phyloP scores from a whole-genome alignment of 1,284 basidiomycete species.

The Melanopsichium pennsylvanicum region DNA sequence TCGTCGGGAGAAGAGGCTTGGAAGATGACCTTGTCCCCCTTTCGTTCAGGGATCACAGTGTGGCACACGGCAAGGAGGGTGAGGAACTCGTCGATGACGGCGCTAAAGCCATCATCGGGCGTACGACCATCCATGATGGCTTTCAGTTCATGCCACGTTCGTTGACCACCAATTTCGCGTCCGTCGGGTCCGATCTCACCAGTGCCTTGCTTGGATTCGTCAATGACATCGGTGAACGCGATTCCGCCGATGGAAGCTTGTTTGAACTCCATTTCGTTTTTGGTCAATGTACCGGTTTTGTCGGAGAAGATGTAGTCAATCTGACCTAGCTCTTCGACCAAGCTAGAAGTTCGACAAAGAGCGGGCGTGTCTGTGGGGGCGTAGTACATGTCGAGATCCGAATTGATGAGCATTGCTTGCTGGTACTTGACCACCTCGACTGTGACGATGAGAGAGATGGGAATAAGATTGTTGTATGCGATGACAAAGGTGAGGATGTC shows the following conservation, averaged over 20 bases:
- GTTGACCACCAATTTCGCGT: conserved; percentile 71
- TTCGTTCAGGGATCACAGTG: conserved; percentile 93
- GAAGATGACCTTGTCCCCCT: conserved; percentile 74
- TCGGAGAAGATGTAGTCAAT: conserved; percentile 99
- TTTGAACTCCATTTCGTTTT: conserved; percentile 97
- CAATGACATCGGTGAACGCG: conserved; percentile 86
- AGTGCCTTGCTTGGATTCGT: conserved; percentile 76
- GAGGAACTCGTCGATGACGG: conserved; percentile 83
- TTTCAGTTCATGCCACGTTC: conserved; percentile 78
- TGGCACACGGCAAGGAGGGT: conserved; percentile 94
- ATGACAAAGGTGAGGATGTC: conserved; percentile 99
- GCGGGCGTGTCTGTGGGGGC: conserved; percentile 93
- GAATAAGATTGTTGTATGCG: conserved; percentile 98
- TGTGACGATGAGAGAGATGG: conserved; percentile 98
- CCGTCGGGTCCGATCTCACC: conserved; percentile 66
- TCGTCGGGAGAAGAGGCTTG: conserved; percentile 99
- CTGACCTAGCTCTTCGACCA: conserved; percentile 97
- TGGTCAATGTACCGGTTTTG: conserved; percentile 95
- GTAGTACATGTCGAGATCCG: conserved; percentile 82
- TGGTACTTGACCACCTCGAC: conserved; percentile 99
- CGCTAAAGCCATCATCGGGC: conserved; percentile 68
- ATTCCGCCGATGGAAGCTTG: conserved; percentile 88
- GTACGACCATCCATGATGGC: conserved; percentile 68
- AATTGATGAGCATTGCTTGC: conserved; percentile 96
- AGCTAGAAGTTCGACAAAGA: conserved; percentile 91